Evolutionary conservation across 139 green algal genomes (phyloP).

Genomic region (Picochlorum sp.): DNA sequence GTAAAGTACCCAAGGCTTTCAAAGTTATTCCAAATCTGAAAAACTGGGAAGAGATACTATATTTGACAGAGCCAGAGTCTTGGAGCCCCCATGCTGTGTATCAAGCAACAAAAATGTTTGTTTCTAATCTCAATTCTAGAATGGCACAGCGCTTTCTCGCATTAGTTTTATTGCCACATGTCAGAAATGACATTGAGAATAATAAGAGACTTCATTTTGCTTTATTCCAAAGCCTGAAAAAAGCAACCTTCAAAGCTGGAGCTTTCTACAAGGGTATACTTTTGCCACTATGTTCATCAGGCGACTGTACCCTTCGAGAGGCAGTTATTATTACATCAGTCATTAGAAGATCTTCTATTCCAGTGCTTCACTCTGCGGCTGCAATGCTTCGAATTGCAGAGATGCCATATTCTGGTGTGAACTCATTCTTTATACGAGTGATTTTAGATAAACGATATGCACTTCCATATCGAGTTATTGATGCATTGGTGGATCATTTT

Average conservation of each 20-base stretch:
- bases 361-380: slow-evolving; percentile 84
- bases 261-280: slow-evolving; percentile 97
- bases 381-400: slow-evolving; percentile 84
- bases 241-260: slow-evolving; percentile 95
- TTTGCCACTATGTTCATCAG: slow-evolving; percentile 70
- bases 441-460: slow-evolving; percentile 99
- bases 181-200: slow-evolving; percentile 78
- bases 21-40: slow-evolving; percentile 93
- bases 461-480: slow-evolving; percentile 79
- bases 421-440: slow-evolving; percentile 93
- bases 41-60: slow-evolving; percentile 98
- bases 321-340: slow-evolving; percentile 88
- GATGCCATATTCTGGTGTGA: slow-evolving; percentile 90
- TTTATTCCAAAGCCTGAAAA: slow-evolving; percentile 91
- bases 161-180: slow-evolving; percentile 86
- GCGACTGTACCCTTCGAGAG: slow-evolving; percentile 86
- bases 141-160: slow-evolving; percentile 88
- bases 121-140: slow-evolving; percentile 88
- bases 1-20: slow-evolving; percentile 96
- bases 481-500: slow-evolving; percentile 74
- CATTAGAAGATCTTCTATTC: slow-evolving; percentile 74
- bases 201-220: slow-evolving; percentile 91
- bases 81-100: slow-evolving; percentile 87
- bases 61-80: slow-evolving; percentile 74
- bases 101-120: slow-evolving; percentile 89